Conservation (phyloP, 2,329 filamentous ascomycete species). For the Ceratocystis lukuohia region DNA sequence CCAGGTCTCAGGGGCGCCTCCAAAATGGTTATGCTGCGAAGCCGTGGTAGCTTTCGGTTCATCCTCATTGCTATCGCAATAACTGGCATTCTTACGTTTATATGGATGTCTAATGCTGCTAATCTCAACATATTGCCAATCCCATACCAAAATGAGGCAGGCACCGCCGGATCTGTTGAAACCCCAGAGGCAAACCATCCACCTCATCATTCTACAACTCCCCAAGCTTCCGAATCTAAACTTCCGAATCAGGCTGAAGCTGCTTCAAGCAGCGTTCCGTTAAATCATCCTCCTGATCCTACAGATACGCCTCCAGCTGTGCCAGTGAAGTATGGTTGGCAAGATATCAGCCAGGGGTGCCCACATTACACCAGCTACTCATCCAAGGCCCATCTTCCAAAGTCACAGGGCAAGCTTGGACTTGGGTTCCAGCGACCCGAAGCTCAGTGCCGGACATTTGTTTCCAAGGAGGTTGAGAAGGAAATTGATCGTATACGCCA, state of each 20-base stretch:
- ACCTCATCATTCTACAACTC: background rate
- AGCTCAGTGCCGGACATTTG: conserved; percentile 59
- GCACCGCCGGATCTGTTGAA: no score
- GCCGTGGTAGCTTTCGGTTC: background rate
- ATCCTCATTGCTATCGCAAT: conserved; percentile 2
- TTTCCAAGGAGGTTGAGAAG: conserved; percentile 17
- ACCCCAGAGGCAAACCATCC: background rate
- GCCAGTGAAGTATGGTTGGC: conserved; percentile 10
- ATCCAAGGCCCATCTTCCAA: conserved; percentile 44
- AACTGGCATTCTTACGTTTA: conserved; percentile 3
- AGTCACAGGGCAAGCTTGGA: conserved; percentile 60
- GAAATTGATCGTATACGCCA: conserved; percentile 26
- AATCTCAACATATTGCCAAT: background rate
- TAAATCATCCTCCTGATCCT: background rate
- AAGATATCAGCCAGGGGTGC: conserved; percentile 4
- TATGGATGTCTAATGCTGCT: background rate
- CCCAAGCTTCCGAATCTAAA: background rate
- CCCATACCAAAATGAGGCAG: background rate
- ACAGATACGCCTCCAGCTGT: background rate
- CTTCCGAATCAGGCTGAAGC: background rate
- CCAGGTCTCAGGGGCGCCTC: background rate
- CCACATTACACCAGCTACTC: conserved; percentile 18
- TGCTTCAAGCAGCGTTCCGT: background rate
- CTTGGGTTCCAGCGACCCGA: conserved; percentile 72
- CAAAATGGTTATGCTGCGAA: conserved; percentile 4